Evolutionary conservation across 2,329 filamentous ascomycete genomes (phyloP).

Genomic region (Hypoxylon sp.): DNA sequence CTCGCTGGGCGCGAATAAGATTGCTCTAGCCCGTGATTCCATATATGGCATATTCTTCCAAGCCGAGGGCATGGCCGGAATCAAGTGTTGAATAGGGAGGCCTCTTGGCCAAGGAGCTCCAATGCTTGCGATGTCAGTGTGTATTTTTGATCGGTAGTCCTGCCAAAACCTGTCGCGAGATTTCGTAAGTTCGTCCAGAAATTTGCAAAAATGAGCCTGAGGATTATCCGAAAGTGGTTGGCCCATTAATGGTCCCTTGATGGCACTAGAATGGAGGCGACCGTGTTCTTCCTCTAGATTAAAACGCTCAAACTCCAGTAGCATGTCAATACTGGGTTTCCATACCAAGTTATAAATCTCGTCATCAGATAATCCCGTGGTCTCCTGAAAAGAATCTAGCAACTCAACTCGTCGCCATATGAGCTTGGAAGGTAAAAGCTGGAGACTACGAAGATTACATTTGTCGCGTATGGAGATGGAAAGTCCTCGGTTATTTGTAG

Average conservation of each 20-base stretch:
- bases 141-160: constrained; percentile 17
- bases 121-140: constrained; percentile 23
- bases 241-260: constrained; percentile 4
- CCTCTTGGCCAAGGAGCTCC: constrained; percentile 41
- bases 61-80: not conserved
- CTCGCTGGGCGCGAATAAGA: constrained; percentile 41
- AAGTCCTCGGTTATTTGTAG: constrained; percentile 25
- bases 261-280: not conserved
- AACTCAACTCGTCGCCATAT: constrained; percentile 8
- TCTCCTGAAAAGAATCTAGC: constrained; percentile 7
- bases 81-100: constrained; percentile 38
- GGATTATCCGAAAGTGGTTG: not conserved
- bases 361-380: constrained; percentile 17
- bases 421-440: not conserved
- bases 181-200: constrained; percentile 45
- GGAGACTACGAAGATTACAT: not conserved
- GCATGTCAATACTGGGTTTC: constrained; percentile 52
- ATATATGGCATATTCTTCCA: constrained; percentile 43
- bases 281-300: constrained; percentile 30
- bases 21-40: constrained; percentile 37
- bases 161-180: constrained; percentile 45
- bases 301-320: constrained; percentile 50
- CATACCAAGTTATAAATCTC: constrained; percentile 46
- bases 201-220: constrained; percentile 14
- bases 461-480: not conserved